These are phyloP conservation scores for Penicillium frequentans DNA, from an alignment of 2,329 filamentous ascomycete species.

Conservation along the genomic window DNA sequence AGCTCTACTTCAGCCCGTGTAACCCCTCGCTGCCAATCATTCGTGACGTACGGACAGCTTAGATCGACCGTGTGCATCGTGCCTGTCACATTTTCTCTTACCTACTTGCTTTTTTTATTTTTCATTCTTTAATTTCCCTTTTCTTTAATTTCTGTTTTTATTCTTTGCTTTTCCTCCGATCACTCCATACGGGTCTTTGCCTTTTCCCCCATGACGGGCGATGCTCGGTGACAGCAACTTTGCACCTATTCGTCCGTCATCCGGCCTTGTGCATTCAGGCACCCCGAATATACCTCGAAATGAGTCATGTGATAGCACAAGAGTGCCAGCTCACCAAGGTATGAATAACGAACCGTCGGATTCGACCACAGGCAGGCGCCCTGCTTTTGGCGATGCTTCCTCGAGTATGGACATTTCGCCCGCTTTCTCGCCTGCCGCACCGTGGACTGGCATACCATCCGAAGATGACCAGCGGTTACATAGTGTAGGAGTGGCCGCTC, in stretches of 20 bases:
- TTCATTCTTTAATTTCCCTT: background rate
- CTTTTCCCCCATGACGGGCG: constrained; percentile 13
- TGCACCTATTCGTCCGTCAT: constrained; percentile 4
- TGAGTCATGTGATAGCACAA: constrained; percentile 21
- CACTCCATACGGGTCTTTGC: background rate
- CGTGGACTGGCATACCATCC: constrained; percentile 11
- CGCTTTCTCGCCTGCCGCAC: background rate
- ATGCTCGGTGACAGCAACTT: constrained; percentile 17
- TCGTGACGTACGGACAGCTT: constrained; percentile 3
- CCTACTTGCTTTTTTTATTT: background rate
- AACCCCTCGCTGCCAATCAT: constrained; percentile 14
- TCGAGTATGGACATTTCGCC: constrained; percentile 2
- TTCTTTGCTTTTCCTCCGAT: background rate
- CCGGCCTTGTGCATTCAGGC: constrained; percentile 1
- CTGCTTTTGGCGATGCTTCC: background rate
- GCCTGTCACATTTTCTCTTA: constrained; percentile 7
- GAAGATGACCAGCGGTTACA: constrained; percentile 20
- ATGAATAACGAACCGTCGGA: constrained; percentile 18
- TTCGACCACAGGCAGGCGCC: background rate
- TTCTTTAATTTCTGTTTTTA: background rate
- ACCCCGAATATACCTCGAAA: constrained; percentile 9
- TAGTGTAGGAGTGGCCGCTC: constrained; percentile 28
- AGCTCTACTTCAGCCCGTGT: constrained; percentile 10
- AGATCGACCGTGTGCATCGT: constrained; percentile 4
- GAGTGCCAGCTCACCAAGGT: constrained; percentile 9